These are phyloP conservation scores for Barbatosphaeria neglecta DNA, from an alignment of 495 filamentous ascomycete species.

Conservation along the genomic window DNA sequence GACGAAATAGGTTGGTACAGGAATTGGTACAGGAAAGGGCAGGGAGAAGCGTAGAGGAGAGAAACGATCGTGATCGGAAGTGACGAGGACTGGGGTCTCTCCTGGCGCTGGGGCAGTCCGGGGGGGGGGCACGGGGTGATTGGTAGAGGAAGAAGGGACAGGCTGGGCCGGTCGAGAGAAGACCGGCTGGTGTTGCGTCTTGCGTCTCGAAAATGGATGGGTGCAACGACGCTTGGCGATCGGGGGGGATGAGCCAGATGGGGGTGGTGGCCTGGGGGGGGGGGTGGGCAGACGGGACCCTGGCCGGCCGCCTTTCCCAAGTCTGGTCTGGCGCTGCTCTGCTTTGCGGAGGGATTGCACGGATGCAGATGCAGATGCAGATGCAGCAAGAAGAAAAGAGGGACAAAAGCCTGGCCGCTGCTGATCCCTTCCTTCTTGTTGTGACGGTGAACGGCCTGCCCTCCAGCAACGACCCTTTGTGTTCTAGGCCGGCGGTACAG, in stretches of 20 bases:
- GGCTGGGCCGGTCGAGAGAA: slow-evolving; percentile 8
- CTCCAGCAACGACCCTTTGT: slow-evolving; percentile 2
- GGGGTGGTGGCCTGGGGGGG: neutral
- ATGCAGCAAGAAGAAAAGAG: slow-evolving; percentile 2
- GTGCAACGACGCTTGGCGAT: neutral
- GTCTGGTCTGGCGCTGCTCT: neutral
- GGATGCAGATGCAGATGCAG: slow-evolving; percentile 8
- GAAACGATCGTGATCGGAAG: neutral
- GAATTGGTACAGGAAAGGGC: neutral
- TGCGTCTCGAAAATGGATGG: slow-evolving; percentile 32
- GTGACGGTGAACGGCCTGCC: neutral
- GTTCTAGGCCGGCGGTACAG: slow-evolving; percentile 2
- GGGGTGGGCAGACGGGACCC: neutral
- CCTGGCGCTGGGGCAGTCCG: no score
- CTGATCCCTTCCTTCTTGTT: slow-evolving; percentile 2
- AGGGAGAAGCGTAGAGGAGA: neutral
- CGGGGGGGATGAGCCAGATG: neutral
- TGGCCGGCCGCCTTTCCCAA: neutral
- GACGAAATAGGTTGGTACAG: no score
- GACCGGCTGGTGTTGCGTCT: slow-evolving; percentile 26
- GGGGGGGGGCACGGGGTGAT: slow-evolving; percentile 6
- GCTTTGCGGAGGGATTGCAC: neutral
- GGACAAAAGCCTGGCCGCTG: slow-evolving; percentile 8
- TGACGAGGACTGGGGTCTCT: neutral
- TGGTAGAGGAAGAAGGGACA: slow-evolving; percentile 1